Percentiles rank a stretch among this genome's conserved stretches.
Conservation (phyloP, 2,329 filamentous ascomycete species). For the Paracoccidioides brasiliensis region DNA sequence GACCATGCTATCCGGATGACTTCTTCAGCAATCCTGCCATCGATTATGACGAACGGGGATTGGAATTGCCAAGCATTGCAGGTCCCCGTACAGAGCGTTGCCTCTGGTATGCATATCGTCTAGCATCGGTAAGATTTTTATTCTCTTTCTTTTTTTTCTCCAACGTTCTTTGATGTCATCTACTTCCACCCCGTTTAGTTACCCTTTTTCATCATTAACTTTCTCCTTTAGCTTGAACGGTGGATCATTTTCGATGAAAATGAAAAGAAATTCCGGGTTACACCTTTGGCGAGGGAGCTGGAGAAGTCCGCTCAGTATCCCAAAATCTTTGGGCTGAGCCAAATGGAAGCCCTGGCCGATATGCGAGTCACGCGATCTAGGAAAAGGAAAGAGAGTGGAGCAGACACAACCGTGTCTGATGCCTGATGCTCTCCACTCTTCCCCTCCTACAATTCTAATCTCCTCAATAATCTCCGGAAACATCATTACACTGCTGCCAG, state of each 20-base stretch:
- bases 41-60: constrained; percentile 43
- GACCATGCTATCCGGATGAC: constrained; percentile 34
- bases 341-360: background rate
- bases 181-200: background rate
- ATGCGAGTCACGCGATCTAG: too few species aligned
- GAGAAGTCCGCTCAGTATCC: constrained; percentile 9
- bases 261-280: constrained; percentile 13
- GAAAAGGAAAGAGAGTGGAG: background rate
- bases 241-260: constrained; percentile 14
- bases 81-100: constrained; percentile 39
- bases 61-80: constrained; percentile 38
- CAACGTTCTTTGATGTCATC: background rate
- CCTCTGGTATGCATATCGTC: constrained; percentile 35
- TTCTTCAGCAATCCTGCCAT: constrained; percentile 39
- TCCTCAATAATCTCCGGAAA: too few species aligned
- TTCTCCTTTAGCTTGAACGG: constrained; percentile 8
- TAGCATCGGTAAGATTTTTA: constrained; percentile 28
- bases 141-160: background rate
- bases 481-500: too few species aligned
- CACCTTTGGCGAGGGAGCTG: constrained; percentile 8
- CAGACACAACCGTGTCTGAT: too few species aligned
- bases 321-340: background rate
- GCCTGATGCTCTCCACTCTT: too few species aligned
- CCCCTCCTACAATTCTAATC: too few species aligned
- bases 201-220: background rate